phyloP scores from a whole-genome alignment of 2,329 filamentous ascomycete genomes.

The Cladosporium sp. region DNA sequence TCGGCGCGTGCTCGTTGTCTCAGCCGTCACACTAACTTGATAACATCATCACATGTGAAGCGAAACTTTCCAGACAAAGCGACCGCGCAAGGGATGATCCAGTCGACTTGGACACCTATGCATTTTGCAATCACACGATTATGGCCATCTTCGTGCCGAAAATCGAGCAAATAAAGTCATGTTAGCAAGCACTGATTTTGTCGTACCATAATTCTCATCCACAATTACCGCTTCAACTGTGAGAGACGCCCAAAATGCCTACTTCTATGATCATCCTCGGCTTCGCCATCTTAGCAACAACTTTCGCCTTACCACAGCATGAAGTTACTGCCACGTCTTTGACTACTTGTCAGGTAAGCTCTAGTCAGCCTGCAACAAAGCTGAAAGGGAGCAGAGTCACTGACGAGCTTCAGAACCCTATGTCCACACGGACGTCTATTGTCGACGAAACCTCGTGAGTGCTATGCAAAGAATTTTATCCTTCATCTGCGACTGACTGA shows the following conservation, averaged over 20 bases:
- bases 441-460: slow-evolving; percentile 3
- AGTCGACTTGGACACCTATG: neutral
- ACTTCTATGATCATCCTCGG: neutral
- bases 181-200: no score
- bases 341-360: neutral
- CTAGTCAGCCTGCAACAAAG: no score
- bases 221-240: no score
- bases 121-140: no score
- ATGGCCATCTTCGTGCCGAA: no score
- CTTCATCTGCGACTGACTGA: neutral
- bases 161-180: no score
- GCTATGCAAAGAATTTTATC: neutral
- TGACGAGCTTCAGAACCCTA: neutral
- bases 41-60: neutral
- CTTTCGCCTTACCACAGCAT: neutral
- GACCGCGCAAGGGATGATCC: neutral
- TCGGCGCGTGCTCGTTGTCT: neutral
- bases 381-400: no score
- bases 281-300: neutral
- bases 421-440: neutral
- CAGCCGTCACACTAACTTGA: neutral
- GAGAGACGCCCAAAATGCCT: neutral
- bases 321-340: neutral
- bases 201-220: no score
- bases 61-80: slow-evolving; percentile 1